These are phyloP conservation scores for Teunomyces panamensis DNA, from an alignment of 805 yeast genomes.

Conservation along the genomic window DNA sequence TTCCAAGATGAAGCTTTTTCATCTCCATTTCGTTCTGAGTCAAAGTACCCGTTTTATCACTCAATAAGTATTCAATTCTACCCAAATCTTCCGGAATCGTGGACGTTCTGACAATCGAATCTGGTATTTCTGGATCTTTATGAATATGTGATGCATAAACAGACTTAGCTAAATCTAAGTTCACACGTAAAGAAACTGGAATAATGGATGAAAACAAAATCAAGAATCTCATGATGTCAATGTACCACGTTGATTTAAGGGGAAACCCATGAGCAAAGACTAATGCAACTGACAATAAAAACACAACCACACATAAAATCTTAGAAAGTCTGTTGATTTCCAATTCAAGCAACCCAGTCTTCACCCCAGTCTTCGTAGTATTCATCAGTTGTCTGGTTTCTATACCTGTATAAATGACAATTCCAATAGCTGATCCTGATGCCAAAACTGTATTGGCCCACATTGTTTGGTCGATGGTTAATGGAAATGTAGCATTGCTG, in stretches of 20 bases:
- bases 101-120: slow-evolving; percentile 91
- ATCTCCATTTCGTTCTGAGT: slow-evolving; percentile 98
- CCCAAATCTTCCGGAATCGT: slow-evolving; percentile 98
- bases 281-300: slow-evolving; percentile 67
- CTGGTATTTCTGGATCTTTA: slow-evolving; percentile 75
- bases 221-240: slow-evolving; percentile 85
- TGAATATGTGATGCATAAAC: slow-evolving; percentile 96
- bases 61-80: slow-evolving; percentile 84
- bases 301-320: slow-evolving; percentile 83
- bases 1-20: slow-evolving; percentile 88
- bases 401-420: slow-evolving; percentile 83
- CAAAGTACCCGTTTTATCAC: slow-evolving; percentile 95
- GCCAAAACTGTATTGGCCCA: slow-evolving; percentile 99
- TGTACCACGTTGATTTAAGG: slow-evolving; percentile 66
- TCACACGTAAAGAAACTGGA: slow-evolving; percentile 93
- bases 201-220: slow-evolving; percentile 92
- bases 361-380: slow-evolving; percentile 82
- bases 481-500: slow-evolving; percentile 52
- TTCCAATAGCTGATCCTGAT: slow-evolving; percentile 86
- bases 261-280: slow-evolving; percentile 80
- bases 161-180: slow-evolving; percentile 90
- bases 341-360: slow-evolving; percentile 83
- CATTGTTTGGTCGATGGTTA: slow-evolving; percentile 84
- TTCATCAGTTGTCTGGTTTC: slow-evolving; percentile 96
- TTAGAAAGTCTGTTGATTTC: slow-evolving; percentile 89